Evolutionary conservation across 1,284 basidiomycete species (phyloP).

Genomic region (Apiotrichum laibachii): DNA sequence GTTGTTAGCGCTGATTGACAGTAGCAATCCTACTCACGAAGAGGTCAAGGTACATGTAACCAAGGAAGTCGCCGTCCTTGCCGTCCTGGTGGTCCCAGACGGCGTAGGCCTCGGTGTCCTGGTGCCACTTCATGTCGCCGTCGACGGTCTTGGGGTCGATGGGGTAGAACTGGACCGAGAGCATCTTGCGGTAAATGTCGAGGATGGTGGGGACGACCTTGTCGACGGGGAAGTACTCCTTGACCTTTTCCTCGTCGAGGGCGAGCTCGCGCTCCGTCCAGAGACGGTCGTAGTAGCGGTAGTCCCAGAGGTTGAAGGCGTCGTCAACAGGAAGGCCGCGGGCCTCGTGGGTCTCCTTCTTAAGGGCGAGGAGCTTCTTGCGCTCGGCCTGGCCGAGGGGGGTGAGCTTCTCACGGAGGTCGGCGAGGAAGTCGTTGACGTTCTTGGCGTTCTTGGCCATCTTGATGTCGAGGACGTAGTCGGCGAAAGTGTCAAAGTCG

Average conservation of each 20-base stretch:
- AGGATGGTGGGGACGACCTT: slow-evolving; percentile 25
- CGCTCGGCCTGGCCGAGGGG: slow-evolving; percentile 21
- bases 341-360: slow-evolving; percentile 19
- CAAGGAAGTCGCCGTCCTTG: slow-evolving; percentile 66
- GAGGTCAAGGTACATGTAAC: slow-evolving; percentile 76
- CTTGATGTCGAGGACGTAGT: slow-evolving; percentile 26
- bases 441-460: slow-evolving; percentile 26
- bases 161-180: slow-evolving; percentile 22
- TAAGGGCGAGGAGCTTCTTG: slow-evolving; percentile 19
- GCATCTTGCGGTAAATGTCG: slow-evolving; percentile 25
- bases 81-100: slow-evolving; percentile 39
- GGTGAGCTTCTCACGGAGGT: slow-evolving; percentile 20
- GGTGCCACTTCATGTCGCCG: slow-evolving; percentile 22
- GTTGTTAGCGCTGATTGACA: too few relatives aligned
- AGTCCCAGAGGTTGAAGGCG: slow-evolving; percentile 26
- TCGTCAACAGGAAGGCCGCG: slow-evolving; percentile 14
- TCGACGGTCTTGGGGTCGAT: slow-evolving; percentile 13
- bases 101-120: slow-evolving; percentile 19
- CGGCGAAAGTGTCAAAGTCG: slow-evolving; percentile 21
- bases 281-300: slow-evolving; percentile 26
- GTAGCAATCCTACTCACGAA: slow-evolving; percentile 51
- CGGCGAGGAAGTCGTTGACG: slow-evolving; percentile 19
- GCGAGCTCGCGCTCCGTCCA: slow-evolving; percentile 23
- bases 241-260: slow-evolving; percentile 25
- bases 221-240: slow-evolving; percentile 27